phyloP scores from a whole-genome alignment of 371 early-diverging fungal genomes.

The Blakeslea trispora region DNA sequence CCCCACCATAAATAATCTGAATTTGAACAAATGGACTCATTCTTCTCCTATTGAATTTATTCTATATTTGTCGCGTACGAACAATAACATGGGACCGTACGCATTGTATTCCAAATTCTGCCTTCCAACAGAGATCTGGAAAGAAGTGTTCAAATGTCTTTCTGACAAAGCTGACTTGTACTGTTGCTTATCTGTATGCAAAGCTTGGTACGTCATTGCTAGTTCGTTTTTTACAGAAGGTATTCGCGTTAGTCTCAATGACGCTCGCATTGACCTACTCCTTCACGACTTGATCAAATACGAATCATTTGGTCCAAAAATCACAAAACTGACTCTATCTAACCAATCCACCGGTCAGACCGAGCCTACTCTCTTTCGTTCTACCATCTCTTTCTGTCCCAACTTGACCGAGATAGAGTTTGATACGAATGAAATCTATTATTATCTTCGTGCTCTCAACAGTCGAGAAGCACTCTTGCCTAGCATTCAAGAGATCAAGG shows the following conservation, averaged over 20 bases:
- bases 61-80: no score
- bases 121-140: neutral
- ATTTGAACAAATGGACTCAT: no score
- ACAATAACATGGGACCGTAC: no score
- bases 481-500: conserved; percentile 7
- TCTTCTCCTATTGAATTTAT: no score
- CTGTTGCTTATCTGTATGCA: neutral
- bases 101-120: no score
- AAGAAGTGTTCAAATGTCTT: neutral
- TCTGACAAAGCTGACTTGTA: neutral
- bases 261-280: neutral
- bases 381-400: conserved; percentile 2
- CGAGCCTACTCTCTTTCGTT: neutral
- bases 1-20: no score
- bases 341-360: neutral
- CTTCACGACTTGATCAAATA: neutral
- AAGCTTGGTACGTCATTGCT: neutral
- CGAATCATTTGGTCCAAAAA: neutral
- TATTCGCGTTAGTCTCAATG: neutral
- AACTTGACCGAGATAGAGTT: conserved; percentile 8
- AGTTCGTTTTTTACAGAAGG: neutral
- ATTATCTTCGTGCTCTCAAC: conserved; percentile 9
- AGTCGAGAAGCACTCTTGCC: neutral
- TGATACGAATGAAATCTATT: conserved; percentile 3
- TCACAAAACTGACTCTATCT: conserved; percentile 2